Evolutionary conservation across 2,329 filamentous ascomycete genomes (phyloP), one percentile per base, ranked within the genome.

Genomic region (Helotiales sp.): DNA sequence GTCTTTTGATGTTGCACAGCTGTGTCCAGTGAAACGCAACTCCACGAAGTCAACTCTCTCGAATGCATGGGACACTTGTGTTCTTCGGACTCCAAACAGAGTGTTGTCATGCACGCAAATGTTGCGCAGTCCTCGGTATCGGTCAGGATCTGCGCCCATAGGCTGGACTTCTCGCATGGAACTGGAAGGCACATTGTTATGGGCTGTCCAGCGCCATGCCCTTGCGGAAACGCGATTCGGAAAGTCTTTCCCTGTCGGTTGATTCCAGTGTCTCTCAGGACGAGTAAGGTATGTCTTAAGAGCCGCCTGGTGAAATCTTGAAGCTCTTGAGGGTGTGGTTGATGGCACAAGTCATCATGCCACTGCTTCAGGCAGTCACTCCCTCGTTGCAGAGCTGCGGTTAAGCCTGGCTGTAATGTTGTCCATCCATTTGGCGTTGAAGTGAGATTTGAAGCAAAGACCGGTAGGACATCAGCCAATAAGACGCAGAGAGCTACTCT

Each of bases 401-500:
- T 29, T 2, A 55, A 24, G 7, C 53, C 53, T 34, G 8, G 40
- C 19, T 55, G 29, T 25, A 17, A 25, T 49, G 22, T 22, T 44
- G 10, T 13, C 25, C 10, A 27, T 34, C 36, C 29, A 25, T 9
- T 19, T 7, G 54, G 48, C 19, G 46, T 8, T 44, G 22, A 17
- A 15, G 13, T 34, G 42, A 53, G 49, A 19, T 36, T 46, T 24
- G 19, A 27, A 5, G 29, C 52, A 27, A 54, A 54, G 5, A 19
- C 25, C 36, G n/a, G 7, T 27, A 65, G 22, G 3, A 53, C 8
- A 53, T 66, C 60, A 4, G 62, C 60, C 7, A 67, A 27, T 25
- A 67, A 51, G 7, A 46, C 15, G 7, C 61, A 42, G 29, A 67
- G 44, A 3, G 59, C 48, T 15, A 65, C 63, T 42, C 65, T 60